Evolutionary conservation across 768 basidiomycete species (phyloP).

Genomic region (Filobasidium floriforme): DNA sequence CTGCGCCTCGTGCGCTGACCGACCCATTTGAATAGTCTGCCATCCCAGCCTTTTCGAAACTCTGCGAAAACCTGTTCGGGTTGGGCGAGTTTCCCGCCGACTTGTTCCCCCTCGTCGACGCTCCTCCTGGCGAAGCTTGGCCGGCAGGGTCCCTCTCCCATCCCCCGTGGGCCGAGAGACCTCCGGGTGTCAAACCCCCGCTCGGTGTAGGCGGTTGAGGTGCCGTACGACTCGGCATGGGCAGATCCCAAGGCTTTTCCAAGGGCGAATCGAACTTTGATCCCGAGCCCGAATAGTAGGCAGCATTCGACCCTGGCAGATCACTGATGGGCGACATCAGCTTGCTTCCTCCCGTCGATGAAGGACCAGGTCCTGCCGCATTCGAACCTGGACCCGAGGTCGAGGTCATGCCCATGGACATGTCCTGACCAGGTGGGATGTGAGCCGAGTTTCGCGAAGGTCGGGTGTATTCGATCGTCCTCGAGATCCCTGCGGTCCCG

Average conservation of each 20-base stretch:
- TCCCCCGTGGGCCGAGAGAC: neutral
- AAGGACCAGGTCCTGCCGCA: neutral
- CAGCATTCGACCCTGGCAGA: neutral
- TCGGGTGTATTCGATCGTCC: slow-evolving; percentile 44
- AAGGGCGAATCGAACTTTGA: slow-evolving; percentile 23
- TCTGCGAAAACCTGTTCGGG: slow-evolving; percentile 40
- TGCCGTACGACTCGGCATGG: slow-evolving; percentile 25
- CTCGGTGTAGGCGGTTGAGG: slow-evolving; percentile 28
- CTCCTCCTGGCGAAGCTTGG: neutral
- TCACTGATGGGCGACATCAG: neutral
- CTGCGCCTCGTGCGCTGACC: neutral
- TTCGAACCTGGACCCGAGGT: slow-evolving; percentile 12
- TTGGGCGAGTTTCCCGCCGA: slow-evolving; percentile 40
- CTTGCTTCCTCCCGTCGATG: neutral
- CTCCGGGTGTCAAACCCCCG: slow-evolving; percentile 4
- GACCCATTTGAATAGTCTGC: slow-evolving; percentile 1
- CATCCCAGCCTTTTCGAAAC: slow-evolving; percentile 18
- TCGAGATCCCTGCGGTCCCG: slow-evolving; percentile 26
- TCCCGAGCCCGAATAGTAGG: slow-evolving; percentile 13
- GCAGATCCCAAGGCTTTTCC: slow-evolving; percentile 28
- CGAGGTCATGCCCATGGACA: slow-evolving; percentile 41
- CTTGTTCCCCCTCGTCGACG: slow-evolving; percentile 18
- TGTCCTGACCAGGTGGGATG: slow-evolving; percentile 41
- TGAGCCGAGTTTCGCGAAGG: slow-evolving; percentile 41
- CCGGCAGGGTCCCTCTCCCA: slow-evolving; percentile 4